Base-by-base conservation (phyloP, 1,284 basidiomycete genomes). In the Nidula niveotomentosa region DNA sequence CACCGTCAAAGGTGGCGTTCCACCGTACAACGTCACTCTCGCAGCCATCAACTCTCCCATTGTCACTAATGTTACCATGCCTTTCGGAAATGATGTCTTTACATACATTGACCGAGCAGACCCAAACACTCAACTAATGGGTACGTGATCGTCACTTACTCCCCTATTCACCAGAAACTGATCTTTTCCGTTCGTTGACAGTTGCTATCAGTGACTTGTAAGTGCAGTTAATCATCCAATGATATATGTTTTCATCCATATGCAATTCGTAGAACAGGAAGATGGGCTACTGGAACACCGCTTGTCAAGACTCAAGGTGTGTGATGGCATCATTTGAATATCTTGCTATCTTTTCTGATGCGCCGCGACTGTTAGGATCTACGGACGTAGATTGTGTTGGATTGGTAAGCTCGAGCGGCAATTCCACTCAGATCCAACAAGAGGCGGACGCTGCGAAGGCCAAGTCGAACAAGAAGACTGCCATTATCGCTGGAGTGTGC, bases 101-200 rank as follows among this genome's bases (percentile, higher is more conserved):
- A 78, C 75, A 1, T 83, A 72, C 58, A 74, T 77, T 47, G 72
- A 79, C 59, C 69, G 76, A n/a, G 77, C 75, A 1, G 64, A 69
- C 55, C 75, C 79, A 1, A 60, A 59, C 4, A 56, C 57, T 2
- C 61, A 67, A 44, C 54, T 81, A 23, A 55, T 80, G 37, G 78
- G 79, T 79, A 58, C 53, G 76, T 64, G 13, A 6, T 48, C 9
- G 7, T 9, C 6, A 30, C 17, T 5, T 23, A 12, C 7, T 45
- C 10, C 10, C 23, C 47, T 8, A 36, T 44, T 17, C 41, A 30
- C 47, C 17, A 6, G 36, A 39, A 39, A 12, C 18, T 37, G 36
- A 43, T 10, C 23, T 49, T 47, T 36, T 48, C n/a, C 39, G 33
- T 52, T 33, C 1, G 48, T 48, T 48, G 36, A 45, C 49, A 75